Evolutionary conservation across 192 early-diverging fungal species (phyloP).

Genomic region (Backusella morwellensis): DNA sequence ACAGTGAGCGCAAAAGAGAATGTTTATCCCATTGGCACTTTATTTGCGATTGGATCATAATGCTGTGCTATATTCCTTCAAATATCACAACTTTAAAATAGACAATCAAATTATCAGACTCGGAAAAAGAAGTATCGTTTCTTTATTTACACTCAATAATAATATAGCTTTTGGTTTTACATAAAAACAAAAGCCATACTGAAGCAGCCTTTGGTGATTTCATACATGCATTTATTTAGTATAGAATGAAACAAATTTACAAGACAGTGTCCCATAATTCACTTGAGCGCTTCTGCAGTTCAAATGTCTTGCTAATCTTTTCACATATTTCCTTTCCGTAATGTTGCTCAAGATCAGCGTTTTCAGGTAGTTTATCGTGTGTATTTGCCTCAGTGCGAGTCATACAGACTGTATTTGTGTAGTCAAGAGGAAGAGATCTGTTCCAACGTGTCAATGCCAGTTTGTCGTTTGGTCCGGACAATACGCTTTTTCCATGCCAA

Average conservation of each 20-base stretch:
- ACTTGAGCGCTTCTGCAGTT: not conserved
- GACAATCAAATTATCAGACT: too few species aligned
- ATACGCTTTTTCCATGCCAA: constrained; percentile 75
- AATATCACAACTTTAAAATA: too few species aligned
- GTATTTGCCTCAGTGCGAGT: constrained; percentile 75
- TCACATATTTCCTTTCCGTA: constrained; percentile 47
- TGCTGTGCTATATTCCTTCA: too few species aligned
- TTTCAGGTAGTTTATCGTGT: constrained; percentile 50
- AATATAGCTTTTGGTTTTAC: too few species aligned
- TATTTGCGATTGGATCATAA: too few species aligned
- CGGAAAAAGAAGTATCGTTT: too few species aligned
- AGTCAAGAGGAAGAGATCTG: constrained; percentile 54
- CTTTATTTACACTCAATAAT: too few species aligned
- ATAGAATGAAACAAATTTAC: not conserved
- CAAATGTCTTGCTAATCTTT: not conserved
- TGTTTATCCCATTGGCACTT: too few species aligned
- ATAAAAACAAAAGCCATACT: too few species aligned
- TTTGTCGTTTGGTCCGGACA: constrained; percentile 75
- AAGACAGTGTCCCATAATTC: constrained; percentile 15
- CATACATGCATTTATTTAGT: too few species aligned
- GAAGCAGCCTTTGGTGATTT: too few species aligned
- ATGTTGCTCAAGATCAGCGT: constrained; percentile 41
- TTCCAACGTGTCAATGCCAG: constrained; percentile 80
- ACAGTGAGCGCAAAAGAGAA: too few species aligned
- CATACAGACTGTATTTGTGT: constrained; percentile 82